Conservation (phyloP, 306 rosid species). For the Abrus precatorius region DNA sequence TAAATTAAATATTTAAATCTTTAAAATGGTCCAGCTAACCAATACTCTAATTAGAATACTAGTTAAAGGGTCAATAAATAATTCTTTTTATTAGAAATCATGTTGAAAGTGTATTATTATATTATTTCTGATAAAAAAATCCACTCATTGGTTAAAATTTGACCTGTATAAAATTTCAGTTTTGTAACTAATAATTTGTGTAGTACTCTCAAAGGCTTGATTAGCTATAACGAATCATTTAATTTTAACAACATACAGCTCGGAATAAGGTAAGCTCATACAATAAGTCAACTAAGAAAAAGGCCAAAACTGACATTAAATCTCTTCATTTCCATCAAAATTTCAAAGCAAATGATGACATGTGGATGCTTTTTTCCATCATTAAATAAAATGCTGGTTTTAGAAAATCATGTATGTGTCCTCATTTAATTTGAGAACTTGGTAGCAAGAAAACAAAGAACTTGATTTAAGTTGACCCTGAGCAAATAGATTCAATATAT, state of each 20-base stretch:
- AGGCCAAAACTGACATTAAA: background rate
- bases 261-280: background rate
- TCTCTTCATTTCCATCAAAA: background rate
- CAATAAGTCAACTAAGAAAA: background rate
- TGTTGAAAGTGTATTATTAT: too few relatives aligned
- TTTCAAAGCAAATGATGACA: background rate
- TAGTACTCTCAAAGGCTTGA: background rate
- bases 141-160: too few relatives aligned
- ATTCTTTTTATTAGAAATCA: too few relatives aligned
- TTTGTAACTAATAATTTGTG: background rate
- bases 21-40: too few relatives aligned
- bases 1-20: background rate
- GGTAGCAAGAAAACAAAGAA: background rate
- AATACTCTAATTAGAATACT: too few relatives aligned
- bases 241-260: background rate
- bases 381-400: background rate
- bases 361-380: background rate
- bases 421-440: background rate
- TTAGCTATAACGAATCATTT: background rate
- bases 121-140: too few relatives aligned
- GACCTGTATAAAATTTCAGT: too few relatives aligned
- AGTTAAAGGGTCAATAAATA: too few relatives aligned
- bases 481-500: slow-evolving; percentile 9
- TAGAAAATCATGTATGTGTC: background rate
- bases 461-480: background rate